A percentile compares a stretch with the other conserved stretches of the same genome.
These are phyloP conservation scores for Apiotrichum gracile DNA, from an alignment of 1,284 basidiomycete species.

Conservation along the genomic window DNA sequence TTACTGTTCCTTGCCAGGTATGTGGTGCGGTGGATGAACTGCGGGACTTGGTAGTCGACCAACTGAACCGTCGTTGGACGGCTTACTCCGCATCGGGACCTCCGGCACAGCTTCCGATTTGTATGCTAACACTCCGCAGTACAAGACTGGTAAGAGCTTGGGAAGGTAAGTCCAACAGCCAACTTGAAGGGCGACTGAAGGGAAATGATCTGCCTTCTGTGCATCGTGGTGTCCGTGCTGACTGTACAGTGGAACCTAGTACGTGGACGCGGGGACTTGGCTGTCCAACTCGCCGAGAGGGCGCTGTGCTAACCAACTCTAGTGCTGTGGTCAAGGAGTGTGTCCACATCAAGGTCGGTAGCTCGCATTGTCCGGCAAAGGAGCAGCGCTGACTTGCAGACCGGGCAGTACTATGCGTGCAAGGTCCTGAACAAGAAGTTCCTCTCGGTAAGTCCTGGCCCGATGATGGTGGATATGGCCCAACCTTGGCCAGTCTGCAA, in stretches of 20 bases:
- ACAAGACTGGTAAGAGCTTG: conserved; percentile 85
- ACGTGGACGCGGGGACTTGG: conserved; percentile 6
- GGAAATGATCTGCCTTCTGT: too few relatives aligned
- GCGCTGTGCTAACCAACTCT: conserved; percentile 10
- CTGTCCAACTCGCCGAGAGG: not conserved
- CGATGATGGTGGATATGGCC: not conserved
- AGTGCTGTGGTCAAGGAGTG: conserved; percentile 67
- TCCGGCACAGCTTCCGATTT: too few relatives aligned
- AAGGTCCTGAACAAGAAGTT: conserved; percentile 80
- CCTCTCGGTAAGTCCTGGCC: conserved; percentile 57
- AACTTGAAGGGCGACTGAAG: conserved; percentile 56
- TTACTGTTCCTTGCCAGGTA: conserved; percentile 62
- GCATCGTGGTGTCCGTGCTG: not conserved
- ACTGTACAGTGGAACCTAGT: conserved; percentile 44
- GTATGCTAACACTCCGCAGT: conserved; percentile 51
- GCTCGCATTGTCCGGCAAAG: not conserved
- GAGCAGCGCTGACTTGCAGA: conserved; percentile 32
- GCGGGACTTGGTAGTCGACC: too few relatives aligned
- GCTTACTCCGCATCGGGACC: too few relatives aligned
- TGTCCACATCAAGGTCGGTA: conserved; percentile 87
- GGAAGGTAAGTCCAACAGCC: conserved; percentile 92
- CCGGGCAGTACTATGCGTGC: conserved; percentile 52
- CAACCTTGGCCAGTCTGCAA: not conserved
- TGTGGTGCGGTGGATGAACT: conserved; percentile 15
- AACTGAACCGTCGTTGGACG: too few relatives aligned